Percentiles rank a stretch among this genome's conserved stretches.
Conservation (phyloP, 768 basidiomycete species). For the Panellus pusillus region DNA sequence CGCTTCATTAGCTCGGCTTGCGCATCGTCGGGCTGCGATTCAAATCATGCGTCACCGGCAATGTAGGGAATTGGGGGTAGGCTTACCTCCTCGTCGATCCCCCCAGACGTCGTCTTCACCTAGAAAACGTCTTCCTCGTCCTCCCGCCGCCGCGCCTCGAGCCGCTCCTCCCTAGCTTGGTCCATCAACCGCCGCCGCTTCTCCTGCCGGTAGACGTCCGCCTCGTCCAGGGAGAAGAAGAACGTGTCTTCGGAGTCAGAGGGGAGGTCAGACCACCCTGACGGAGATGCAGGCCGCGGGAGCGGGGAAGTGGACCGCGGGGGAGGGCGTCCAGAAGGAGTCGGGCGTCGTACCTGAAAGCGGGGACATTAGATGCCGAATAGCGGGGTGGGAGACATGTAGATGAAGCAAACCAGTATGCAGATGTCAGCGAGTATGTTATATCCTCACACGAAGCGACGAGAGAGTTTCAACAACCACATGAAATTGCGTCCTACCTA, state of each 20-base stretch:
- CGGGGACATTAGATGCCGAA: conserved; percentile 23
- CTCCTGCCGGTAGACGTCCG: conserved; percentile 62
- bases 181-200: conserved; percentile 69
- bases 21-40: conserved; percentile 52
- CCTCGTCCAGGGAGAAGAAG: conserved; percentile 64
- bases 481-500: conserved; percentile 60
- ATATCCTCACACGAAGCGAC: neutral
- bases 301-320: conserved; percentile 1
- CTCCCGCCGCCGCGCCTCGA: conserved; percentile 53
- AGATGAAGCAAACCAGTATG: conserved; percentile 25
- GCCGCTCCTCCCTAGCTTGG: conserved; percentile 59
- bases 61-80: neutral
- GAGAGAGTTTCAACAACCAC: conserved; percentile 1
- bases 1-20: conserved; percentile 70
- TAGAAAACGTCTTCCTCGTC: conserved; percentile 45
- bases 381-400: conserved; percentile 19
- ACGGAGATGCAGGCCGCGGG: conserved; percentile 37
- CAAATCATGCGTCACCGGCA: conserved; percentile 4
- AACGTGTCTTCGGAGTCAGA: too few relatives aligned
- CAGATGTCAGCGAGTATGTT: neutral
- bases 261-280: conserved; percentile 82
- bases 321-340: conserved; percentile 63
- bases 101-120: conserved; percentile 56
- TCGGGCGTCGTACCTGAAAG: conserved; percentile 73
- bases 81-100: conserved; percentile 67